A percentile compares a stretch with the other conserved stretches of the same genome.
These are phyloP conservation scores for Elaeagnus macrophylla DNA, from an alignment of 306 rosid genomes.

Conservation along the genomic window DNA sequence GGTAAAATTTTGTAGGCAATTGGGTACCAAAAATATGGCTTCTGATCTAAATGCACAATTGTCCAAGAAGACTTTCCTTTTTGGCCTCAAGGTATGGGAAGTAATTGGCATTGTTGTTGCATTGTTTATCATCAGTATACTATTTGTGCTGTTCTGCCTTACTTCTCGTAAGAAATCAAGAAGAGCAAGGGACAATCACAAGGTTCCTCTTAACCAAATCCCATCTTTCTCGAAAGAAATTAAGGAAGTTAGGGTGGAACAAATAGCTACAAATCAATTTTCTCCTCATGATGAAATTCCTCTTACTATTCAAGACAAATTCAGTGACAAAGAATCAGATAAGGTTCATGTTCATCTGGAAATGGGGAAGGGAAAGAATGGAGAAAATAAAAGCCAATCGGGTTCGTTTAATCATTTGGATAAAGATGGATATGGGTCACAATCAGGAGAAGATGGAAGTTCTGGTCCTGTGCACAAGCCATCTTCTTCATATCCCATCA, in stretches of 20 bases:
- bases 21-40: constrained; percentile 39
- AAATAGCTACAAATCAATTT: constrained; percentile 52
- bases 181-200: constrained; percentile 27
- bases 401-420: constrained; percentile 62
- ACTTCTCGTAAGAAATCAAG: constrained; percentile 63
- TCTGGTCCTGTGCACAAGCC: constrained; percentile 53
- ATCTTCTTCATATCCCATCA: constrained; percentile 51
- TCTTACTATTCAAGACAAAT: constrained; percentile 73
- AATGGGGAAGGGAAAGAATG: constrained; percentile 53
- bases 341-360: constrained; percentile 73
- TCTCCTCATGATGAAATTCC: constrained; percentile 75
- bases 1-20: constrained; percentile 36
- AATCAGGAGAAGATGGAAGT: constrained; percentile 78
- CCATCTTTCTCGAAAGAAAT: constrained; percentile 86
- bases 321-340: constrained; percentile 66
- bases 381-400: constrained; percentile 52
- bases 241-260: constrained; percentile 80
- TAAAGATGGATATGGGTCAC: constrained; percentile 49
- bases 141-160: constrained; percentile 60
- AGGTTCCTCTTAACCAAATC: constrained; percentile 55
- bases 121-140: constrained; percentile 56
- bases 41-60: constrained; percentile 50
- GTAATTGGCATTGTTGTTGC: constrained; percentile 75
- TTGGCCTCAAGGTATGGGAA: constrained; percentile 80
- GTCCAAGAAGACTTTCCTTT: constrained; percentile 51